Conservation (phyloP, 805 yeast species). For the Metschnikowia similis region DNA sequence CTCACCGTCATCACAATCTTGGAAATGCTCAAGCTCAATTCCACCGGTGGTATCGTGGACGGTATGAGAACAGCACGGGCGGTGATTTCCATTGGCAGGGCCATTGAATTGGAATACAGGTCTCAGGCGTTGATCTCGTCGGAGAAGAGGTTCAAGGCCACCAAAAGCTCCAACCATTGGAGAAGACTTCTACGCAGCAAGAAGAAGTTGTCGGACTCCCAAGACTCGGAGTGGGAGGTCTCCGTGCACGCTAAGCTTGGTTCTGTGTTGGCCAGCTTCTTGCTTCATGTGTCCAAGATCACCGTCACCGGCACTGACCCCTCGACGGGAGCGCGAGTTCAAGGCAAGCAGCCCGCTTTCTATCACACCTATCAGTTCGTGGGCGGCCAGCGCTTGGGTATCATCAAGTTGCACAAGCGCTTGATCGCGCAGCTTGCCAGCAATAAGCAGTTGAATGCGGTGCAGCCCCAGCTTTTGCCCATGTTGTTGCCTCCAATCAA, state of each 20-base stretch:
- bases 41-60: conserved; percentile 70
- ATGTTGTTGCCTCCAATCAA: conserved; percentile 90
- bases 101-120: conserved; percentile 79
- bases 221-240: conserved; percentile 22
- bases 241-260: conserved; percentile 62
- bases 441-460: conserved; percentile 57
- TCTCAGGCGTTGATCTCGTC: conserved; percentile 59
- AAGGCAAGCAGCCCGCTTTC: conserved; percentile 83
- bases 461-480: conserved; percentile 85
- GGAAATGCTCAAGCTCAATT: conserved; percentile 69
- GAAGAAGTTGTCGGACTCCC: conserved; percentile 1
- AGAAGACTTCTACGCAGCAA: conserved; percentile 38
- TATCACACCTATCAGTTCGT: conserved; percentile 82
- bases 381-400: conserved; percentile 76
- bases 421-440: conserved; percentile 65
- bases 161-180: conserved; percentile 46
- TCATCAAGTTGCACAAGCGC: conserved; percentile 68
- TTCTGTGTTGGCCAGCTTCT: conserved; percentile 65
- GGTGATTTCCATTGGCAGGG: conserved; percentile 74
- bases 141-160: conserved; percentile 48
- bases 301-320: conserved; percentile 81
- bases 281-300: conserved; percentile 79
- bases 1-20: conserved; percentile 80
- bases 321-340: conserved; percentile 58
- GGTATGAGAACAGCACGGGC: conserved; percentile 86